Base-by-base conservation (phyloP, 169 alveolate genomes). In the Plasmodium sp. region DNA sequence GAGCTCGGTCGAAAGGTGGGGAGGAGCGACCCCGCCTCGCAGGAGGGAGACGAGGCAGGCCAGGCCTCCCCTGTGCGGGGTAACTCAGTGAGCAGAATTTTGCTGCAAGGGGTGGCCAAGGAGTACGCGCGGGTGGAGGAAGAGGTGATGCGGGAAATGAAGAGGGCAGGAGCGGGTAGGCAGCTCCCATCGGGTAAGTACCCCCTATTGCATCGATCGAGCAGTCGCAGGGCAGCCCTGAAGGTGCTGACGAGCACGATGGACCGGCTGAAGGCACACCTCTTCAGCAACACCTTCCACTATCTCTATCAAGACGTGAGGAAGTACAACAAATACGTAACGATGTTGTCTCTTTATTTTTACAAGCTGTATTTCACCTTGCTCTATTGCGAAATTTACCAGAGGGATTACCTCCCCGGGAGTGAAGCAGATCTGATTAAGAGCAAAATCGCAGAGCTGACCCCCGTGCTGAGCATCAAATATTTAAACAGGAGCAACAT, bases 281-380 rank as follows among this genome's bases (percentile, higher is more conserved):
- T 84, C 34, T 84, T 84, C 58, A 84, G 93, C 27, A 73, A 84
- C 34, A 84, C 62, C 34, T 84, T 74, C 62, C 85, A 84, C 18
- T 84, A 84, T 18, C 27, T 84, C 14, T 84, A 84, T 41, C 10
- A 41, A 33, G 51, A 75, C 22, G 36, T 41, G 62, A 84, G 5
- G 39, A 73, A 34, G 39, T 84, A 84, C 43, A 45, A 39, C 22
- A 84, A 74, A 33, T 43, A 84, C 12, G 3, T 84, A 45, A 27
- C 67, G 56, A 16, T 51, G 67, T 56, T 84, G 9, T 84, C 93
- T 5, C 58, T 84, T 27, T 51, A 84, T 58, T 84, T 84, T 84
- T 84, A 84, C 1, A 84, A 51, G n/a, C 27, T 84, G 2, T 84
- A 84, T 36, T 84, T 84, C 45, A 84, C 93, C 0, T 22, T 84